phyloP scores from a whole-genome alignment of 805 yeast species.

The Torulaspora delbrueckii region DNA sequence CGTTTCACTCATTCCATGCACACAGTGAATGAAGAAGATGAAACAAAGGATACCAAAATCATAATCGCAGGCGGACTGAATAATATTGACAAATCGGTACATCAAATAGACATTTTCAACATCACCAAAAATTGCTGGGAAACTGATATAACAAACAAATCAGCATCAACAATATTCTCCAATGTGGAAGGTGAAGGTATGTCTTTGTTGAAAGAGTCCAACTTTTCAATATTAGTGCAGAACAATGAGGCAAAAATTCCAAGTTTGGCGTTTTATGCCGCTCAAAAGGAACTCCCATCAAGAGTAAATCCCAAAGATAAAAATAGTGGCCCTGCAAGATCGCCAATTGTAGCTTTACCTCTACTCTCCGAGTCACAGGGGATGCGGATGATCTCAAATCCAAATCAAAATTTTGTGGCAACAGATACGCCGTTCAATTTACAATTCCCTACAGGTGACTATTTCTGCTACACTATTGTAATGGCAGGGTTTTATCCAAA shows the following conservation, averaged over 20 bases:
- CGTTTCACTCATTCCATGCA: conserved; percentile 54
- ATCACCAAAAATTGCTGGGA: conserved; percentile 32
- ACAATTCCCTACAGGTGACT: conserved; percentile 53
- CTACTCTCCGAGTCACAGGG: conserved; percentile 33
- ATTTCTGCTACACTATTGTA: conserved; percentile 62
- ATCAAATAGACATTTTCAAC: conserved; percentile 32
- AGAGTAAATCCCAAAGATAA: conserved; percentile 8
- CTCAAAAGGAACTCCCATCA: conserved; percentile 15
- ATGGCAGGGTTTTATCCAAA: conserved; percentile 54
- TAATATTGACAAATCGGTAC: conserved; percentile 30
- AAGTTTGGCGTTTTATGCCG: conserved; percentile 23
- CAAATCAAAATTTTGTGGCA: conserved; percentile 22
- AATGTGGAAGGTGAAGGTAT: conserved; percentile 24
- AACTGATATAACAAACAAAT: conserved; percentile 13
- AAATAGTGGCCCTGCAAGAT: conserved; percentile 3
- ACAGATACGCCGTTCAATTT: conserved; percentile 34
- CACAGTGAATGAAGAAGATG: conserved; percentile 26
- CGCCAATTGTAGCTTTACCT: conserved; percentile 37
- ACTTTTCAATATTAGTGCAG: conserved; percentile 28
- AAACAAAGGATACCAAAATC: conserved; percentile 31
- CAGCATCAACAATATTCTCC: conserved; percentile 12
- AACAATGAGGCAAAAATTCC: conserved; percentile 30
- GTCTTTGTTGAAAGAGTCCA: conserved; percentile 18
- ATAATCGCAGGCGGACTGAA: conserved; percentile 35
- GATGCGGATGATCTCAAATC: conserved; percentile 27